Conservation (phyloP, 2,329 filamentous ascomycete species). For the Pseudogymnoascus verrucosus region DNA sequence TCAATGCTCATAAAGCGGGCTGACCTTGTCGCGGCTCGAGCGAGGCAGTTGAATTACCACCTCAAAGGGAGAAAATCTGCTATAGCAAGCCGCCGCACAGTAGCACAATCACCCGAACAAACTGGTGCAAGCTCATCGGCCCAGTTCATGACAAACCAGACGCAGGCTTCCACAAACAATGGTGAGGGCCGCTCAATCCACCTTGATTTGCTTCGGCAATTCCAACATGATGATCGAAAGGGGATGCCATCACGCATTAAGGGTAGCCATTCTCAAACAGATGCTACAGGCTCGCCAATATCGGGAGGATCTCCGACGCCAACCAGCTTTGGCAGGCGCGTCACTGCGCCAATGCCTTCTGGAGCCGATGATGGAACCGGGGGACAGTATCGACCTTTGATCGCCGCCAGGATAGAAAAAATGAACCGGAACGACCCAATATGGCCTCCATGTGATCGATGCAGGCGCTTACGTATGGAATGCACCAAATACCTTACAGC, state of each 20-base stretch:
- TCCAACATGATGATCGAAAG: slow-evolving; percentile 28
- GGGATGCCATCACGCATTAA: slow-evolving; percentile 20
- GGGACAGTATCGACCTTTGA: slow-evolving; percentile 47
- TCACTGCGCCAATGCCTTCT: not conserved
- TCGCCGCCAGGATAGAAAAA: slow-evolving; percentile 68
- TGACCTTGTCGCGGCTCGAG: slow-evolving; percentile 63
- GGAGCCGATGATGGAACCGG: slow-evolving; percentile 22
- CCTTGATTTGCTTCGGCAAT: slow-evolving; percentile 49
- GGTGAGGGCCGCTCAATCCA: slow-evolving; percentile 32
- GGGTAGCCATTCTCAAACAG: not conserved
- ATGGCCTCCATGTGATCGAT: slow-evolving; percentile 76
- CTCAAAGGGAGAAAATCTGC: slow-evolving; percentile 66
- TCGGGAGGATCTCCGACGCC: slow-evolving; percentile 8
- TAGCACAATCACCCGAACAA: slow-evolving; percentile 21
- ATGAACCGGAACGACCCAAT: slow-evolving; percentile 67
- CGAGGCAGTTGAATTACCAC: slow-evolving; percentile 73
- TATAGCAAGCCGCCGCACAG: slow-evolving; percentile 56
- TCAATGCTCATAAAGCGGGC: slow-evolving; percentile 71
- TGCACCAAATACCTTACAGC: slow-evolving; percentile 82
- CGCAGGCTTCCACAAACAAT: slow-evolving; percentile 4
- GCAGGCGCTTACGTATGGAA: slow-evolving; percentile 68
- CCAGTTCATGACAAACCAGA: not conserved
- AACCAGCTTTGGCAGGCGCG: not conserved
- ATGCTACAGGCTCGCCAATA: slow-evolving; percentile 14
- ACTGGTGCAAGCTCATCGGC: slow-evolving; percentile 4